These are phyloP conservation scores for Dianthus caryophyllus DNA, from an alignment of 148 eudicot species.

Conservation along the genomic window DNA sequence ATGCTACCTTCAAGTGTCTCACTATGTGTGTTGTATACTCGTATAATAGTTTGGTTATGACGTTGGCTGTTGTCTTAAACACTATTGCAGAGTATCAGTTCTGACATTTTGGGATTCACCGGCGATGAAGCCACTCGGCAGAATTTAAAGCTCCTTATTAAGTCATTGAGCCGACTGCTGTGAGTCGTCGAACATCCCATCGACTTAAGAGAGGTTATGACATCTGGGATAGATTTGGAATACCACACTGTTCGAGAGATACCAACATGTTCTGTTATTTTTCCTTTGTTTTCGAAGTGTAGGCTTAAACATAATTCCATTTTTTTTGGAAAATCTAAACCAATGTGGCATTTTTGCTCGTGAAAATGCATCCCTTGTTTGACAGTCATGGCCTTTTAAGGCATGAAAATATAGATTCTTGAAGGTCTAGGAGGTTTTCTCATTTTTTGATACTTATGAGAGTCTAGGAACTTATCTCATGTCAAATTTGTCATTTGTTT, in stretches of 20 bases:
- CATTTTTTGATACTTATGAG: not conserved
- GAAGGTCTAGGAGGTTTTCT: not conserved
- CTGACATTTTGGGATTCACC: conserved; percentile 80
- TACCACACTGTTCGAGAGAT: not conserved
- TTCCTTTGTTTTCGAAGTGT: not conserved
- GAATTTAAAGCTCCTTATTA: conserved; percentile 78
- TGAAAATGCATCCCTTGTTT: not conserved
- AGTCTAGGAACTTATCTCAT: not conserved
- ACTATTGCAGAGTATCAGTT: conserved; percentile 68
- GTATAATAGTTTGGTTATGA: not conserved
- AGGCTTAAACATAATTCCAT: not conserved
- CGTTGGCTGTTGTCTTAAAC: not conserved
- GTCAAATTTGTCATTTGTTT: not conserved
- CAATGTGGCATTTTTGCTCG: not conserved
- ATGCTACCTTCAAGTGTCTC: conserved; percentile 5
- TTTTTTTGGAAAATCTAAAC: not conserved
- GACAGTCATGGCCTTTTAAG: not conserved
- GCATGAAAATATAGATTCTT: not conserved
- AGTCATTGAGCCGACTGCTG: conserved; percentile 85
- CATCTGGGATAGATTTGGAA: not conserved
- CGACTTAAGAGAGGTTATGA: not conserved
- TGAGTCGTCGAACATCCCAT: conserved; percentile 21
- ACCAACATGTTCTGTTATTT: conserved; percentile 1
- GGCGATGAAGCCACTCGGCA: conserved; percentile 83
- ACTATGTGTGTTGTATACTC: not conserved